Percentiles rank a stretch among this genome's conserved stretches.
These are phyloP conservation scores for Vishniacozyma victoriae DNA, from an alignment of 768 basidiomycete species.

Conservation along the genomic window DNA sequence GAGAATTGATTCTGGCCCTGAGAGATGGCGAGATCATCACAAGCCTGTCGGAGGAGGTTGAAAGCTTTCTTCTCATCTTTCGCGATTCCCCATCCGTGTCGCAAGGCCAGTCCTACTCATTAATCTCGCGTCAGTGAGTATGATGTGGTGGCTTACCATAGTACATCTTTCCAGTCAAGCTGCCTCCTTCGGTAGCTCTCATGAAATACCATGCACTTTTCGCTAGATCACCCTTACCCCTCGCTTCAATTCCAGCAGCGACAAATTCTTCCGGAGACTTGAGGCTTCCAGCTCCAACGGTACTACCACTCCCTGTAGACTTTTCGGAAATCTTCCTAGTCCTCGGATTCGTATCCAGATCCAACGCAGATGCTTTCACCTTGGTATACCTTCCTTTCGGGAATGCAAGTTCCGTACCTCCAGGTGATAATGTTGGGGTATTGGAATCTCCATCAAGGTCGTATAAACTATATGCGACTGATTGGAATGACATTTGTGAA, in stretches of 20 bases:
- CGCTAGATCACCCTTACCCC: conserved; percentile 35
- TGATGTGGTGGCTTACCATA: conserved; percentile 30
- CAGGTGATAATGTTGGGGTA: conserved; percentile 10
- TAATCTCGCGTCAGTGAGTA: neutral
- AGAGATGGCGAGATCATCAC: conserved; percentile 26
- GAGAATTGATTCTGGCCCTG: neutral
- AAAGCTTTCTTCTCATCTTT: conserved; percentile 39
- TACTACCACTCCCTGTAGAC: neutral
- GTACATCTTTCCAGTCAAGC: conserved; percentile 40
- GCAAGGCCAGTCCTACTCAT: conserved; percentile 31
- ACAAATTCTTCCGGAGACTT: conserved; percentile 34
- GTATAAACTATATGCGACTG: conserved; percentile 34
- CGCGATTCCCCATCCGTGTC: conserved; percentile 43
- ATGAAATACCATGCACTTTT: conserved; percentile 43
- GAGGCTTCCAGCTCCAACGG: neutral
- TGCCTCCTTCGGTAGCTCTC: conserved; percentile 43
- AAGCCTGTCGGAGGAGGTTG: conserved; percentile 34
- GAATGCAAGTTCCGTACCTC: conserved; percentile 17
- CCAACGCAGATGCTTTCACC: conserved; percentile 23
- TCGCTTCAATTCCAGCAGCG: conserved; percentile 31
- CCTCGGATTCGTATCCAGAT: conserved; percentile 6
- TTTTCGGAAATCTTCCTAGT: conserved; percentile 15
- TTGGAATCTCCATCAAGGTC: conserved; percentile 24
- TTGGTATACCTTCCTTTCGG: conserved; percentile 35
- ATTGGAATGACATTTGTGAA: conserved; percentile 30